A percentile compares a stretch with the other conserved stretches of the same genome.
phyloP scores from a whole-genome alignment of 305 asterid genomes.

The Solanum chacoense region DNA sequence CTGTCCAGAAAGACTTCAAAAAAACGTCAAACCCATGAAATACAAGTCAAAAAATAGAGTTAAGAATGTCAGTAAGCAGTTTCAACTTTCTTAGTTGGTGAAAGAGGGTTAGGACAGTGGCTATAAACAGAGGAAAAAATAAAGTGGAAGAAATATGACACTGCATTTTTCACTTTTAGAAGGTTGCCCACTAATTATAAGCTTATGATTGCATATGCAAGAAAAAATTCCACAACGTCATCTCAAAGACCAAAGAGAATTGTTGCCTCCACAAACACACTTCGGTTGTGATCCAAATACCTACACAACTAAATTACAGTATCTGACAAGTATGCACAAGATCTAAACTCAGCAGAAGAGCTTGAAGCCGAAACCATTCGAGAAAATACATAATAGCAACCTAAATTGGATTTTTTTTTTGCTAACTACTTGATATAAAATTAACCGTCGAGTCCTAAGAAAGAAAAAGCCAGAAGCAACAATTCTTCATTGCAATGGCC shows the following conservation, averaged over 20 bases:
- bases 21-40: not conserved
- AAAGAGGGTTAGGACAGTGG: not conserved
- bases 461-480: not conserved
- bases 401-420: not conserved
- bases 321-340: not conserved
- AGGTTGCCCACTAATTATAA: not conserved
- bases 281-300: too few species aligned
- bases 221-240: not conserved
- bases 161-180: not conserved
- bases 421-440: not conserved
- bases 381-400: not conserved
- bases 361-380: not conserved
- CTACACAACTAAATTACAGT: not conserved
- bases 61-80: not conserved
- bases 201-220: not conserved
- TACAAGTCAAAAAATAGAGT: not conserved
- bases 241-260: not conserved
- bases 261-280: not conserved
- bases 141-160: not conserved
- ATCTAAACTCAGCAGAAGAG: not conserved
- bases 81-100: not conserved
- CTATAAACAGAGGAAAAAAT: not conserved
- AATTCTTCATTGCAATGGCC: not conserved
- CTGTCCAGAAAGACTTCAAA: not conserved
- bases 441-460: not conserved